Conservation (phyloP, 108 stramenopile genomes). For the Fistulifera pelliculosa region DNA sequence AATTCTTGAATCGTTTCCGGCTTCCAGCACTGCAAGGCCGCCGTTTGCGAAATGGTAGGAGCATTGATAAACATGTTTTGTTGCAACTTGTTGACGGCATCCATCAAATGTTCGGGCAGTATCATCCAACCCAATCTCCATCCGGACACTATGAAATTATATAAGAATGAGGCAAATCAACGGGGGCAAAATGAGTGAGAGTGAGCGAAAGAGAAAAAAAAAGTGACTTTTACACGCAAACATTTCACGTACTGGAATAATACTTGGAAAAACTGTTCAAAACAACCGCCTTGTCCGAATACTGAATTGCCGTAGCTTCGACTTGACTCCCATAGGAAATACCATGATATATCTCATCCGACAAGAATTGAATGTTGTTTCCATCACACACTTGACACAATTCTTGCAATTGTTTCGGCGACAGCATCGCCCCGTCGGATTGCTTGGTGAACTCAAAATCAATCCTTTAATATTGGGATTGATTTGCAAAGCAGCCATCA, state of each 20-base stretch:
- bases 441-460: slow-evolving; percentile 73
- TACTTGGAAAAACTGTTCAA: slow-evolving; percentile 94
- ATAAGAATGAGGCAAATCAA: slow-evolving; percentile 3
- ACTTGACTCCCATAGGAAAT: slow-evolving; percentile 76
- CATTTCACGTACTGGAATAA: slow-evolving; percentile 62
- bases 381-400: slow-evolving; percentile 75
- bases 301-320: slow-evolving; percentile 78
- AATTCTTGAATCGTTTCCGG: slow-evolving; percentile 59
- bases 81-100: slow-evolving; percentile 68
- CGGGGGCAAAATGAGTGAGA: background rate
- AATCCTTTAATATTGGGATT: slow-evolving; percentile 55
- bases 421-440: slow-evolving; percentile 91
- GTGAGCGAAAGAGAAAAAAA: background rate
- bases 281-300: slow-evolving; percentile 55
- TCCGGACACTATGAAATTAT: slow-evolving; percentile 63
- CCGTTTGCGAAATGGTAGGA: slow-evolving; percentile 85
- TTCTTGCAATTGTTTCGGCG: slow-evolving; percentile 59
- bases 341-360: slow-evolving; percentile 94
- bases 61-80: slow-evolving; percentile 95
- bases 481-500: slow-evolving; percentile 24
- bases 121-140: slow-evolving; percentile 93
- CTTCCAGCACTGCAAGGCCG: slow-evolving; percentile 78
- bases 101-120: slow-evolving; percentile 53
- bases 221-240: background rate
- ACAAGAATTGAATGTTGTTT: slow-evolving; percentile 73